Percentiles rank a stretch among this genome's conserved stretches.
phyloP scores from a whole-genome alignment of 495 filamentous ascomycete species.

The Xeromyces bisporus region DNA sequence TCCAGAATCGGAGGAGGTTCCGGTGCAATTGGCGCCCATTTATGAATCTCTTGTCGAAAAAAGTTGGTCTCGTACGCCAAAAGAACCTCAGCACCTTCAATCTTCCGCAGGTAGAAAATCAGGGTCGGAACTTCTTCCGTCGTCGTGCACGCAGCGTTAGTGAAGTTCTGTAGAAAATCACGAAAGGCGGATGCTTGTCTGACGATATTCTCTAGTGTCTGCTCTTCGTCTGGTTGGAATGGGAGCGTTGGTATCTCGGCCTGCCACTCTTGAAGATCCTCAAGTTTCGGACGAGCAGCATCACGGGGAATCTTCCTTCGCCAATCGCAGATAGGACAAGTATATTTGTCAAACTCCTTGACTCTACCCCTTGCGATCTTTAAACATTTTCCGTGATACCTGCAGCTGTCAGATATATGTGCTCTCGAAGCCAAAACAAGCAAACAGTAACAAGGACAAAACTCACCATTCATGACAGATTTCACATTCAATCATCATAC shows the following conservation, averaged over 20 bases:
- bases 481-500: conserved; percentile 99
- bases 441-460: no score
- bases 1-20: conserved; percentile 66
- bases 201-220: conserved; percentile 67
- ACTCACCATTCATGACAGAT: conserved; percentile 90
- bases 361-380: conserved; percentile 97
- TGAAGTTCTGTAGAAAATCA: conserved; percentile 60
- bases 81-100: conserved; percentile 93
- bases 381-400: conserved; percentile 96
- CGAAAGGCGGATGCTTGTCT: conserved; percentile 71
- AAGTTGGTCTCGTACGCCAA: conserved; percentile 90
- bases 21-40: conserved; percentile 85
- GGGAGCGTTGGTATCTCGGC: conserved; percentile 67
- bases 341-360: conserved; percentile 96
- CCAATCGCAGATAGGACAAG: conserved; percentile 96
- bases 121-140: conserved; percentile 73
- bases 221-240: conserved; percentile 93
- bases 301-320: conserved; percentile 97
- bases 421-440: no score
- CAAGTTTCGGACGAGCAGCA: conserved; percentile 86
- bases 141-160: conserved; percentile 64
- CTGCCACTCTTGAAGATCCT: conserved; percentile 79
- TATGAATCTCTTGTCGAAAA: conserved; percentile 90
- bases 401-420: conserved; percentile 14
- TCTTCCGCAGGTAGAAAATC: conserved; percentile 96